phyloP scores from a whole-genome alignment of 208 protist genomes.

The Leishmania lainsoni region DNA sequence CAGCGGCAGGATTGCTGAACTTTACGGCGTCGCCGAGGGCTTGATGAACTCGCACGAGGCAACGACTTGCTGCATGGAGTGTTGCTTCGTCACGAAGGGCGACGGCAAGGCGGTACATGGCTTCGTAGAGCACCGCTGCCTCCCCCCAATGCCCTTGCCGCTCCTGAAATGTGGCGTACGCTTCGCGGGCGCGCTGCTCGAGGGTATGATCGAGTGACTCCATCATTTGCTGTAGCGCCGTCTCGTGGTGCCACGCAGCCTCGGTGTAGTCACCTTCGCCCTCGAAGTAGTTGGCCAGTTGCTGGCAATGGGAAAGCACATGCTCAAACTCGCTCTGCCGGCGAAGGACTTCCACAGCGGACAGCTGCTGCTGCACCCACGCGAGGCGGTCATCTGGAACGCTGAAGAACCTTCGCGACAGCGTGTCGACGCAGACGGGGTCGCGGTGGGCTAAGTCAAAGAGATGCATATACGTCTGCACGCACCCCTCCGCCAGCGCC shows the following conservation, averaged over 20 bases:
- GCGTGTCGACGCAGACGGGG: constrained; percentile 86
- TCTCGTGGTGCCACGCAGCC: constrained; percentile 74
- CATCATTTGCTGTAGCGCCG: constrained; percentile 63
- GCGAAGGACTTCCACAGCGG: constrained; percentile 71
- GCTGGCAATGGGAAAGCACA: constrained; percentile 59
- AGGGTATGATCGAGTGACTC: constrained; percentile 76
- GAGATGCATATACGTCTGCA: constrained; percentile 84
- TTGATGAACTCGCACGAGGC: constrained; percentile 76
- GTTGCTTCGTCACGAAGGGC: constrained; percentile 53
- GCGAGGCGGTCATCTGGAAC: constrained; percentile 67
- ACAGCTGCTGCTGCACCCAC: constrained; percentile 85
- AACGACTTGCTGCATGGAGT: constrained; percentile 43
- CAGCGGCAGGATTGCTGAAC: constrained; percentile 27
- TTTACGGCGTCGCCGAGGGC: constrained; percentile 50
- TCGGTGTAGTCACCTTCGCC: constrained; percentile 72
- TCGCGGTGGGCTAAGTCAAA: constrained; percentile 84
- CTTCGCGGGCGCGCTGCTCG: constrained; percentile 60
- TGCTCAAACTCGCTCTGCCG: constrained; percentile 84
- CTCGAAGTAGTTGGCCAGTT: constrained; percentile 88
- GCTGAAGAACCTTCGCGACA: constrained; percentile 74
- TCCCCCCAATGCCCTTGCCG: constrained; percentile 52
- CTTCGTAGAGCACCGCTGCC: constrained; percentile 65
- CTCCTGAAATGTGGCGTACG: constrained; percentile 71
- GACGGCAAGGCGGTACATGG: constrained; percentile 64
- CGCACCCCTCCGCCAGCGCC: constrained; percentile 79